Conservation (phyloP, 2,329 filamentous ascomycete genomes). For the Colletotrichum sidae region DNA sequence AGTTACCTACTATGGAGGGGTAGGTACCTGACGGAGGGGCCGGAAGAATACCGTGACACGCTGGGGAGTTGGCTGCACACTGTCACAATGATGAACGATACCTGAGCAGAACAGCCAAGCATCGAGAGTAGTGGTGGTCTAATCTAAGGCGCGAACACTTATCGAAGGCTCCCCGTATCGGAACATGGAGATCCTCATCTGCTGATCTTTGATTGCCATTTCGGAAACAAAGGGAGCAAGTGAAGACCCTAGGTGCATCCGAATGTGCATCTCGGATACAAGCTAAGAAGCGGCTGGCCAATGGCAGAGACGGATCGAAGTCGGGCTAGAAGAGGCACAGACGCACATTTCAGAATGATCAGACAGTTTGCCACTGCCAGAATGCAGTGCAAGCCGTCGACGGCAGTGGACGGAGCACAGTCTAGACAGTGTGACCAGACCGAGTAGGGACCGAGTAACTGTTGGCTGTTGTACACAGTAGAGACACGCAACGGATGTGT, state of each 20-base stretch:
- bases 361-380: slow-evolving; percentile 29
- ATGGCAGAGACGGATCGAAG: slow-evolving; percentile 2
- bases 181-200: not conserved
- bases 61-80: not conserved
- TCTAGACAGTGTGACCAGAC: not conserved
- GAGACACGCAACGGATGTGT: not conserved
- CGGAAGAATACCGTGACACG: slow-evolving; percentile 11
- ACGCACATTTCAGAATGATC: slow-evolving; percentile 14
- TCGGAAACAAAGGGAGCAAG: slow-evolving; percentile 14
- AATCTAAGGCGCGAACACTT: too few species aligned
- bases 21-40: not conserved
- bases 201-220: not conserved
- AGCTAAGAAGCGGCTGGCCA: slow-evolving; percentile 25
- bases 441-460: too few species aligned
- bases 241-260: slow-evolving; percentile 33
- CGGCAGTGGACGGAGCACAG: not conserved
- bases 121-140: too few species aligned
- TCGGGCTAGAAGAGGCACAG: slow-evolving; percentile 6
- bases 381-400: slow-evolving; percentile 4
- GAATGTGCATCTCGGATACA: slow-evolving; percentile 8
- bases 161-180: too few species aligned
- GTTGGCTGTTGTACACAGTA: too few species aligned
- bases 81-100: too few species aligned
- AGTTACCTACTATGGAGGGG: slow-evolving; percentile 11
- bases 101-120: too few species aligned